Evolutionary conservation across 768 basidiomycete species (phyloP).

Genomic region (Auricularia heimuer): DNA sequence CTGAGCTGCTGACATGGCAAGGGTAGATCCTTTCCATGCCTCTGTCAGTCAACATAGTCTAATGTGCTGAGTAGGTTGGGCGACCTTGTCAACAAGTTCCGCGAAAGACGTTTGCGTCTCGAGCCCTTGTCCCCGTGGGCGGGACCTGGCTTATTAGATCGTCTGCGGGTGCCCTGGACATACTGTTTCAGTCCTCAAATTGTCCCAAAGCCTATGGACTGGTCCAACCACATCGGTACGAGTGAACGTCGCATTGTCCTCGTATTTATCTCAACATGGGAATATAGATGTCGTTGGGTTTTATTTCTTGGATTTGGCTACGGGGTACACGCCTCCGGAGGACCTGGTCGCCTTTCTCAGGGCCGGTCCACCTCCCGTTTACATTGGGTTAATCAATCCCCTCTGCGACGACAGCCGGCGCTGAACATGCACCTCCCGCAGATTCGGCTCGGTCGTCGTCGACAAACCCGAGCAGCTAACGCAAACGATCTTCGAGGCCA

Average conservation of each 20-base stretch:
- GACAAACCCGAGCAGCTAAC: conserved; percentile 44
- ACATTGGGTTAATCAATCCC: conserved; percentile 37
- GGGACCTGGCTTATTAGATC: conserved; percentile 43
- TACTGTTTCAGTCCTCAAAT: conserved; percentile 52
- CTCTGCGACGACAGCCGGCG: neutral
- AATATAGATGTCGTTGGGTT: conserved; percentile 50
- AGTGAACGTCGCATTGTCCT: too few species aligned
- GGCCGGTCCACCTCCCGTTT: conserved; percentile 43
- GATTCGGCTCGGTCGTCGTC: conserved; percentile 54
- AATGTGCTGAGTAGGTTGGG: conserved; percentile 32
- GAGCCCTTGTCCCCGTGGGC: conserved; percentile 37
- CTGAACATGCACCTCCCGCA: conserved; percentile 12
- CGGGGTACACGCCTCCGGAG: conserved; percentile 34
- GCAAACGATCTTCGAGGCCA: conserved; percentile 48
- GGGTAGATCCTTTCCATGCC: conserved; percentile 27
- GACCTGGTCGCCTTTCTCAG: conserved; percentile 40
- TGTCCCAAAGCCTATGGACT: conserved; percentile 51
- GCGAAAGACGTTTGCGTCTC: conserved; percentile 38
- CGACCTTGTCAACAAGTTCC: conserved; percentile 49
- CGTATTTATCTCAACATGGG: conserved; percentile 1
- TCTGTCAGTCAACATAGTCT: neutral
- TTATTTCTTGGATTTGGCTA: conserved; percentile 48
- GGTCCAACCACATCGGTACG: conserved; percentile 51
- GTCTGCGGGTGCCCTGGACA: conserved; percentile 48
- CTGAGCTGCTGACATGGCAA: conserved; percentile 52